These are phyloP conservation scores for Sarcodon sp. DNA, from an alignment of 768 basidiomycete species.

Conservation along the genomic window DNA sequence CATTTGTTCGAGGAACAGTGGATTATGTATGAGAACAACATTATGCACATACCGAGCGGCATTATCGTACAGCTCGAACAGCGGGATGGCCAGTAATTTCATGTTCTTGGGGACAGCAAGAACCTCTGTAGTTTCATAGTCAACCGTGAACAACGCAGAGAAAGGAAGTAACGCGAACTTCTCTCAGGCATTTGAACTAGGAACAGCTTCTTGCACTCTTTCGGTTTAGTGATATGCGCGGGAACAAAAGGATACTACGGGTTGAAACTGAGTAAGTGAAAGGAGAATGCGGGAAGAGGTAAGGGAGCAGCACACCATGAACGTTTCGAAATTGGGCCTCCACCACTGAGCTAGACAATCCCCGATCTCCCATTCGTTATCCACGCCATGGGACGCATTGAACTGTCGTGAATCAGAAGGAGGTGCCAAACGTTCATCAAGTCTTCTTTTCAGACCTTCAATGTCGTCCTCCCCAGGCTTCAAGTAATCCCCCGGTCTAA, in stretches of 20 bases:
- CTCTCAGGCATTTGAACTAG: conserved; percentile 91
- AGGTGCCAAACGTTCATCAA: conserved; percentile 85
- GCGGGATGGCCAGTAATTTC: conserved; percentile 93
- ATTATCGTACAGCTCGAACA: conserved; percentile 97
- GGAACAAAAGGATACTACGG: conserved; percentile 85
- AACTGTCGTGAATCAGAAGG: conserved; percentile 62
- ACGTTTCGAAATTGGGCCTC: conserved; percentile 97
- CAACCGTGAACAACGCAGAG: not conserved
- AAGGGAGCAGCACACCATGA: conserved; percentile 60
- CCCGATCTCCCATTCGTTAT: conserved; percentile 92
- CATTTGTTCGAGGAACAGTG: not conserved
- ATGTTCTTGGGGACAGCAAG: conserved; percentile 97
- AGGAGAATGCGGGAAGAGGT: not conserved
- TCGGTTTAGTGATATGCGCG: conserved; percentile 93
- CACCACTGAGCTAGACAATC: conserved; percentile 99
- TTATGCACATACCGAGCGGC: conserved; percentile 54
- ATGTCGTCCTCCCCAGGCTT: conserved; percentile 92
- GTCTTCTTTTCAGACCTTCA: conserved; percentile 77
- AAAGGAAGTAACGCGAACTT: conserved; percentile 38
- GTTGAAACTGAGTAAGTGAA: not conserved
- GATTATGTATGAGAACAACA: not conserved
- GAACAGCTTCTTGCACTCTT: conserved; percentile 95
- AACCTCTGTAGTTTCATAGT: conserved; percentile 44
- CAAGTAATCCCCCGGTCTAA: conserved; percentile 94
- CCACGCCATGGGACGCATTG: conserved; percentile 61